Conservation (phyloP, 768 basidiomycete genomes). For the Rhodotorula babjevae region DNA sequence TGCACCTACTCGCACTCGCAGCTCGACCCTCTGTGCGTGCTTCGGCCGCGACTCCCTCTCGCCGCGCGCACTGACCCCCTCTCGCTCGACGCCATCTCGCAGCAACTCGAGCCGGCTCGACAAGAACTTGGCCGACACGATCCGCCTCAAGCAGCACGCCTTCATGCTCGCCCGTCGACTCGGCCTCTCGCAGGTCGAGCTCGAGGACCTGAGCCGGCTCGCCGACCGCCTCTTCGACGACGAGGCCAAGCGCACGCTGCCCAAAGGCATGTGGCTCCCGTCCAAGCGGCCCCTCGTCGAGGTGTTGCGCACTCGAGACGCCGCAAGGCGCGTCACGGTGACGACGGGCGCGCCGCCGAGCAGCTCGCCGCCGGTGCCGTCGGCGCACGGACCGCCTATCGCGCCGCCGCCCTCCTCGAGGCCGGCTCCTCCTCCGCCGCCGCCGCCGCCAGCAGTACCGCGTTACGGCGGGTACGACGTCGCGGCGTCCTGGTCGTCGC, state of each 20-base stretch:
- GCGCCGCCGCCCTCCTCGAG: too few species aligned
- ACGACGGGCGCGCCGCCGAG: too few species aligned
- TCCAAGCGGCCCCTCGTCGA: background rate
- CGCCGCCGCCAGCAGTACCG: too few species aligned
- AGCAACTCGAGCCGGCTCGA: background rate
- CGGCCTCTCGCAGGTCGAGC: background rate
- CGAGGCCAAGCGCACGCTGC: background rate
- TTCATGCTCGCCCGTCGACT: background rate
- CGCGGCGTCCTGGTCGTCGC: too few species aligned
- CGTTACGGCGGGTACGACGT: too few species aligned
- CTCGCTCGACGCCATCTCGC: background rate
- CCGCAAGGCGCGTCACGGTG: too few species aligned
- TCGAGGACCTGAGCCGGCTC: background rate
- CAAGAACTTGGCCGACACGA: slow-evolving; percentile 6
- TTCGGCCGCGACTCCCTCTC: background rate
- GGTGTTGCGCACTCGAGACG: background rate
- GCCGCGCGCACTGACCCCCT: background rate
- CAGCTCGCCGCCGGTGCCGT: too few species aligned
- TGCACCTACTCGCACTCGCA: background rate
- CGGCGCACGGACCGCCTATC: too few species aligned
- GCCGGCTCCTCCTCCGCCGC: too few species aligned
- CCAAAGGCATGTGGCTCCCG: background rate
- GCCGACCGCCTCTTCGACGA: slow-evolving; percentile 5
- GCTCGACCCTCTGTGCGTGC: background rate
- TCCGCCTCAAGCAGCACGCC: background rate